A percentile compares a stretch with the other conserved stretches of the same genome.
These are phyloP conservation scores for Spencermartinsiella ligniputridi DNA, from an alignment of 1,139 yeast genomes.

Conservation along the genomic window DNA sequence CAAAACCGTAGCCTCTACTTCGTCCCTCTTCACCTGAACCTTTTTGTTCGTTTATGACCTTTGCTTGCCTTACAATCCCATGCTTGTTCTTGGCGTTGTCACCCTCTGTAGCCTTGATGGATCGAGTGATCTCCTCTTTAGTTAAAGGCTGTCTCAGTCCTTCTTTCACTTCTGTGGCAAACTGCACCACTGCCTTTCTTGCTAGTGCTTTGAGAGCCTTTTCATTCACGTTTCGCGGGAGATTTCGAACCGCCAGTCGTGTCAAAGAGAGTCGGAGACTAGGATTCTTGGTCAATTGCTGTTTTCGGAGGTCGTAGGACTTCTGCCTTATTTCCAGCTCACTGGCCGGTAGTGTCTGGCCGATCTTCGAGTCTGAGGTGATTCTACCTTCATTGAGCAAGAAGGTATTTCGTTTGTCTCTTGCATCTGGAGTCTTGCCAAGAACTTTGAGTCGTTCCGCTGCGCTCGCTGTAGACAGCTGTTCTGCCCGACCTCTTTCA, in stretches of 20 bases:
- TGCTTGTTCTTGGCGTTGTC: constrained; percentile 51
- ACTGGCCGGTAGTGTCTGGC: constrained; percentile 58
- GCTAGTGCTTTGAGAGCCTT: constrained; percentile 88
- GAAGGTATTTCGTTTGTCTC: constrained; percentile 80
- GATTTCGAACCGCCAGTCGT: constrained; percentile 86
- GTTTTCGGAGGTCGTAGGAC: constrained; percentile 79
- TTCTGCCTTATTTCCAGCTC: constrained; percentile 88
- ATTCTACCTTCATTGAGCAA: constrained; percentile 93
- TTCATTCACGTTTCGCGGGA: constrained; percentile 88
- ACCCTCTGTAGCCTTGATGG: constrained; percentile 60
- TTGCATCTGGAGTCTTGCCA: constrained; percentile 77
- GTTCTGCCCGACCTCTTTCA: constrained; percentile 78
- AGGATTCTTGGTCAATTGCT: constrained; percentile 87
- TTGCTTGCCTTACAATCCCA: constrained; percentile 92
- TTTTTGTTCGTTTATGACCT: constrained; percentile 86
- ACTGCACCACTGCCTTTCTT: constrained; percentile 89
- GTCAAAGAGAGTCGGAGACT: constrained; percentile 86
- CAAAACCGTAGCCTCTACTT: constrained; percentile 94
- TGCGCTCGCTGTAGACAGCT: constrained; percentile 69
- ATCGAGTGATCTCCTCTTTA: constrained; percentile 82
- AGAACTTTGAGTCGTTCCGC: constrained; percentile 65
- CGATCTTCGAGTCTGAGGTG: constrained; percentile 73
- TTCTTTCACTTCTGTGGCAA: constrained; percentile 85
- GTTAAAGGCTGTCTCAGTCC: constrained; percentile 77
- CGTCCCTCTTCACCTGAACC: constrained; percentile 85